These are phyloP conservation scores for Jatropha curcas DNA, from an alignment of 345 rosid genomes.

Conservation along the genomic window DNA sequence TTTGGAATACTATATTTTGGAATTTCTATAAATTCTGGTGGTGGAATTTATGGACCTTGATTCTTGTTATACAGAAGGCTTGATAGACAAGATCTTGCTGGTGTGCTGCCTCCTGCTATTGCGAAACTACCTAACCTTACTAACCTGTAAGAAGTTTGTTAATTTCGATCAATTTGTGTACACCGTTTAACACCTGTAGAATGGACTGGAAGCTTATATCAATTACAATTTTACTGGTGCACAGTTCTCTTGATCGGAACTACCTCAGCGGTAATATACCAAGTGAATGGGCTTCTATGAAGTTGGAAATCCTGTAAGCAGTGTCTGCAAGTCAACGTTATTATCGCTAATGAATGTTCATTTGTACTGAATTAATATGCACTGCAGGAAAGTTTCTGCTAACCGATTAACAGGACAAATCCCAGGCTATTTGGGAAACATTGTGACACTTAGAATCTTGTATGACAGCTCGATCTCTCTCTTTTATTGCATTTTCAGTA, in stretches of 20 bases:
- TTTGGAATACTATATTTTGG: neutral
- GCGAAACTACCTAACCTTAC: slow-evolving; percentile 15
- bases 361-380: neutral
- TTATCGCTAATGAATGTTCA: neutral
- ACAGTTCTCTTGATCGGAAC: slow-evolving; percentile 16
- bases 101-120: slow-evolving; percentile 14
- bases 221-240: neutral
- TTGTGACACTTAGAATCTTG: slow-evolving; percentile 36
- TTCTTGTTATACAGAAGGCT: slow-evolving; percentile 2
- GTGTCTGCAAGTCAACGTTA: neutral
- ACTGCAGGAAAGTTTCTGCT: slow-evolving; percentile 6
- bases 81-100: slow-evolving; percentile 16
- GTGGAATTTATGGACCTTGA: neutral
- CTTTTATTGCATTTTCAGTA: neutral
- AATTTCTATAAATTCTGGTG: neutral
- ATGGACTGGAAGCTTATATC: neutral
- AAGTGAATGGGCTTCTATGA: slow-evolving; percentile 16
- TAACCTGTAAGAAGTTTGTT: slow-evolving; percentile 5
- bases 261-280: slow-evolving; percentile 20
- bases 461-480: slow-evolving; percentile 18
- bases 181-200: neutral
- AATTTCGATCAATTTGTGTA: neutral
- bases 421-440: slow-evolving; percentile 9
- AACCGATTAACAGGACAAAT: slow-evolving; percentile 11
- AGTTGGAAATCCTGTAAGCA: slow-evolving; percentile 19